Evolutionary conservation across 805 yeast species (phyloP).

Genomic region (Kodamaea kakaduensis): DNA sequence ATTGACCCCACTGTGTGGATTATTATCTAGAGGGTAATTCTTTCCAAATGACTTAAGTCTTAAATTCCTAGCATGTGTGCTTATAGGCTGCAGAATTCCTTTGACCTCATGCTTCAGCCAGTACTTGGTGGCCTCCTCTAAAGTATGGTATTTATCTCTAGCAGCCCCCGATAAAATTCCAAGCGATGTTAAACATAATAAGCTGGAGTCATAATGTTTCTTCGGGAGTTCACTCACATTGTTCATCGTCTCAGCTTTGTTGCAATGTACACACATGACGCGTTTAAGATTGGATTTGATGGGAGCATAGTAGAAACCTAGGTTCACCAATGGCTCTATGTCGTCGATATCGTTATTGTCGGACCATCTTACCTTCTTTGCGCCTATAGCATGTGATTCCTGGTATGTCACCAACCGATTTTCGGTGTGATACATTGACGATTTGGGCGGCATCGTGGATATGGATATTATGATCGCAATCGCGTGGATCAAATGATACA

Average conservation of each 20-base stretch:
- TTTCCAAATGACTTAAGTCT: slow-evolving; percentile 10
- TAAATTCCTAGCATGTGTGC: slow-evolving; percentile 3
- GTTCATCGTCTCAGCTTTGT: slow-evolving; percentile 12
- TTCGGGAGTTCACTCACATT: slow-evolving; percentile 6
- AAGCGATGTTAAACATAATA: slow-evolving; percentile 11
- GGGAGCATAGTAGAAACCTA: slow-evolving; percentile 62
- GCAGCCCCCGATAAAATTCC: slow-evolving; percentile 10
- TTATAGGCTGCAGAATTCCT: slow-evolving; percentile 8
- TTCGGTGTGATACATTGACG: slow-evolving; percentile 15
- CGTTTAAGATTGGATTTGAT: slow-evolving; percentile 43
- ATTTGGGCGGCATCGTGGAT: slow-evolving; percentile 14
- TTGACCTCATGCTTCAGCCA: slow-evolving; percentile 11
- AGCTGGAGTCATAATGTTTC: slow-evolving; percentile 10
- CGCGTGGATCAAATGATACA: no score
- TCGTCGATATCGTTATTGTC: slow-evolving; percentile 13
- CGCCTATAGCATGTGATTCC: slow-evolving; percentile 19
- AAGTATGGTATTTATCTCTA: slow-evolving; percentile 8
- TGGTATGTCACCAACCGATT: slow-evolving; percentile 19
- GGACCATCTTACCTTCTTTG: slow-evolving; percentile 24
- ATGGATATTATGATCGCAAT: background rate
- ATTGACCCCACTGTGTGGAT: background rate
- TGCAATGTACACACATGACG: slow-evolving; percentile 56
- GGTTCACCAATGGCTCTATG: slow-evolving; percentile 43
- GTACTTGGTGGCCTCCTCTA: slow-evolving; percentile 4
- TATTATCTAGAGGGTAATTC: slow-evolving; percentile 8